phyloP scores from a whole-genome alignment of 1,284 basidiomycete genomes.

The Ceratobasidium sp. region DNA sequence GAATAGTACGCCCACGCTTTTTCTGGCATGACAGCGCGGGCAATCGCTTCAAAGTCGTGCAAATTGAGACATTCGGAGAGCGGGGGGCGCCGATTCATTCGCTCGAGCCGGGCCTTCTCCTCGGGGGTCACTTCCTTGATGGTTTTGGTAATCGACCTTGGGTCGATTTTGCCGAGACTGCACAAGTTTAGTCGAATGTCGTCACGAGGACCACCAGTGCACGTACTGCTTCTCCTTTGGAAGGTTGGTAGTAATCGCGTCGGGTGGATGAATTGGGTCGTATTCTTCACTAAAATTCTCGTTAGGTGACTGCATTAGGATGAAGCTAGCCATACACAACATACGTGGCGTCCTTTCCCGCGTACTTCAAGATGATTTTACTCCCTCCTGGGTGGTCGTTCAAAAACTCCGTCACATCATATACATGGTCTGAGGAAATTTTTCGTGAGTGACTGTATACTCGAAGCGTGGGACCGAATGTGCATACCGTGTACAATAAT shows the following conservation, averaged over 20 bases:
- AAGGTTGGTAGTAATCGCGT: constrained; percentile 86
- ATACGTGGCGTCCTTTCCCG: constrained; percentile 80
- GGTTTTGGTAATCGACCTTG: constrained; percentile 68
- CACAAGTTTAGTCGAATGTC: constrained; percentile 51
- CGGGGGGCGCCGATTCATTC: constrained; percentile 69
- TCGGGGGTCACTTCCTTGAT: constrained; percentile 68
- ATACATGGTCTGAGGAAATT: constrained; percentile 67
- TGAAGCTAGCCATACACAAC: constrained; percentile 49
- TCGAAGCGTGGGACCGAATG: constrained; percentile 30
- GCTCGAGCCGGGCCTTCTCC: constrained; percentile 70
- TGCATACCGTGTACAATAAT: constrained; percentile 85
- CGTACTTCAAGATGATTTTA: constrained; percentile 77
- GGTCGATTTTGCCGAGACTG: constrained; percentile 78
- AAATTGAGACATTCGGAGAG: constrained; percentile 85
- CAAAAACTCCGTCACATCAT: constrained; percentile 83
- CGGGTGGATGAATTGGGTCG: constrained; percentile 88
- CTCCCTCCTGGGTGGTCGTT: constrained; percentile 80
- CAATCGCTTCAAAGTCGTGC: constrained; percentile 92
- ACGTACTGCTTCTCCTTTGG: constrained; percentile 80
- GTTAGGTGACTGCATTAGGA: constrained; percentile 34
- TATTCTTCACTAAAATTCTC: constrained; percentile 70
- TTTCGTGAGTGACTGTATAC: constrained; percentile 25
- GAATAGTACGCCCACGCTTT: constrained; percentile 93
- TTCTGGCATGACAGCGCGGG: constrained; percentile 76
- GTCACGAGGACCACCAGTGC: not conserved